Base-by-base conservation (phyloP, 164 flowering plant species). In the Cinnamomum micranthum region DNA sequence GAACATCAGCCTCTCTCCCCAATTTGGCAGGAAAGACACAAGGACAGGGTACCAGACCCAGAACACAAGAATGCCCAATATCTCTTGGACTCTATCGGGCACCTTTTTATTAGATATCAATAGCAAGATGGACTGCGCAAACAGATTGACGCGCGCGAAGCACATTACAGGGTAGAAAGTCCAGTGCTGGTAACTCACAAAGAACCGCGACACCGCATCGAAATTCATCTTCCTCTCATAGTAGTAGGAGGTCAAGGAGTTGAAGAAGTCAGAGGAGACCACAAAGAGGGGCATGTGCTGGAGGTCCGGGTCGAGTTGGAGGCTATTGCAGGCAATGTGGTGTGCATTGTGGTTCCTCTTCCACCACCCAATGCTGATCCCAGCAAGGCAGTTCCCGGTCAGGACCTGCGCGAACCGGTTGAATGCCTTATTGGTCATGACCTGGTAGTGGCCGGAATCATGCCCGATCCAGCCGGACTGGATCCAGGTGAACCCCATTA, bases 341-440 rank as follows among this genome's bases (percentile, higher is more conserved):
- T 90, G 93, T 5, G 90, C 90, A 74, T 88, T 88, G 74, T 90
- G 92, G 19, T 84, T 87, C 86, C 90, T 86, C 70, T 88, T 89
- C 93, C 93, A 89, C 93, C 93, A 89, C 12, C 81, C 93, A 24
- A 89, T 89, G 78, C 93, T 88, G 73, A 89, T 84, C 64, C 91
- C 93, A 2, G 91, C 74, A 2, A 89, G 12, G 64, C 91, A 89
- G 76, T 89, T 89, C 2, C 92, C 92, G 27, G 86, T 68, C 3
- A 89, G 35, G 0, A 89, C 67, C 74, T 87, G 91, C 2, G 78
- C 81, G 20, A 86, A 68, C 20, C 82, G 75, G 65, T 87, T 90
- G 14, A 52, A 72, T 13, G 77, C 74, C 12, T 64, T 80, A 64
- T 72, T 80, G 3, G 79, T 47, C 89, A 90, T 86, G 0, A 86